Conservation (phyloP, 108 stramenopile species). For the Fragilaria radians region DNA sequence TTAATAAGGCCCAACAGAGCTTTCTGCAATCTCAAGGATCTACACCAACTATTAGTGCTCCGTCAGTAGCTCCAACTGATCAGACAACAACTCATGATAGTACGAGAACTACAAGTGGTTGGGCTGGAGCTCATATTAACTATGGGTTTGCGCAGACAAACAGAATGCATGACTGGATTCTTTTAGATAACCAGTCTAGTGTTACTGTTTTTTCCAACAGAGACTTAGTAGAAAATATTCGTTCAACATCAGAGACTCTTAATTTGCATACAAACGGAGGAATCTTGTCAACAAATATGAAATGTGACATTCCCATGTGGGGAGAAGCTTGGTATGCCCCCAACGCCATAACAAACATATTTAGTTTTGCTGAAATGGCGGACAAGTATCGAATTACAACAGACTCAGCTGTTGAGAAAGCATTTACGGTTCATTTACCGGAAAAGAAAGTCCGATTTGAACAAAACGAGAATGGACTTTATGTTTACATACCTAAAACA, state of each 20-base stretch:
- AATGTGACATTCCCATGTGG: constrained; percentile 7
- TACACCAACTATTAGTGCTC: too few relatives aligned
- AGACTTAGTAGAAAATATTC: constrained; percentile 10
- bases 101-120: too few relatives aligned
- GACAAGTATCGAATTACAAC: constrained; percentile 3
- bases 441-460: not conserved
- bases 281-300: not conserved
- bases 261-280: constrained; percentile 13
- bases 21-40: too few relatives aligned
- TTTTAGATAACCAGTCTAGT: constrained; percentile 26
- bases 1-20: constrained; percentile 1
- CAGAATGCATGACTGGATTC: constrained; percentile 7
- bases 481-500: not conserved
- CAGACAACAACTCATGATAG: too few relatives aligned
- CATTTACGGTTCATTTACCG: not conserved
- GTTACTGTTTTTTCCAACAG: constrained; percentile 22
- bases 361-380: constrained; percentile 10
- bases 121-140: too few relatives aligned
- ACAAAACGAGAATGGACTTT: not conserved
- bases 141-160: not conserved
- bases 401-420: not conserved
- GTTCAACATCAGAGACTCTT: not conserved
- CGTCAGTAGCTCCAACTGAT: too few relatives aligned
- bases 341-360: constrained; percentile 23
- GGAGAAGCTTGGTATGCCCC: constrained; percentile 3